These are phyloP conservation scores for Lyophyllum shimeji DNA, from an alignment of 768 basidiomycete genomes.

Conservation along the genomic window DNA sequence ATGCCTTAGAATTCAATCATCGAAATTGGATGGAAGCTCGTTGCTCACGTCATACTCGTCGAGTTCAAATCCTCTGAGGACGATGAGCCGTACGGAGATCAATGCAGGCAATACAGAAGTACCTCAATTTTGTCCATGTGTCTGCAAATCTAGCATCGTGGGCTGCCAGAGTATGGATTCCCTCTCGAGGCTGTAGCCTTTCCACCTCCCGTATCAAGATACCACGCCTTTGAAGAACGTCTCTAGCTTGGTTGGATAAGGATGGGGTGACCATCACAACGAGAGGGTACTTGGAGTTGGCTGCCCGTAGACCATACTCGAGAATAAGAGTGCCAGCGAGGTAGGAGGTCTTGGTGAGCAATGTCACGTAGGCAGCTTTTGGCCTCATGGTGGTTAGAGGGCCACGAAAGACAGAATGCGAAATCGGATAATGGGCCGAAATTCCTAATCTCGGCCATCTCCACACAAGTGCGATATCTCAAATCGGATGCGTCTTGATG, in stretches of 20 bases:
- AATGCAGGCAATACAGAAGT: conserved; percentile 6
- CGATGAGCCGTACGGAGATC: not conserved
- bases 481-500: not conserved
- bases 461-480: conserved; percentile 1
- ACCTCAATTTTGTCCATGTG: conserved; percentile 73
- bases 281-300: conserved; percentile 69
- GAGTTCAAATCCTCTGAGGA: conserved; percentile 57
- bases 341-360: conserved; percentile 75
- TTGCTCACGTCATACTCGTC: conserved; percentile 62
- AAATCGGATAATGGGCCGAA: too few species aligned
- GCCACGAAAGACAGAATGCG: too few species aligned
- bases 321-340: conserved; percentile 64
- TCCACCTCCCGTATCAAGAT: conserved; percentile 63
- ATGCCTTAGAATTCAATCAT: not conserved
- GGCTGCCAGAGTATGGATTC: conserved; percentile 38
- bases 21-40: not conserved
- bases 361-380: conserved; percentile 68
- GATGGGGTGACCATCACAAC: conserved; percentile 73
- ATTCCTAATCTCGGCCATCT: conserved; percentile 17
- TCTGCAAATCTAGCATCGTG: conserved; percentile 60
- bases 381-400: conserved; percentile 25
- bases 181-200: conserved; percentile 48
- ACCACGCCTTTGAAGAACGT: conserved; percentile 49
- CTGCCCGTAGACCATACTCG: conserved; percentile 49
- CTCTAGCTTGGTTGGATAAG: conserved; percentile 49